Conservation (phyloP, 345 rosid species). For the Brassica nigra region DNA sequence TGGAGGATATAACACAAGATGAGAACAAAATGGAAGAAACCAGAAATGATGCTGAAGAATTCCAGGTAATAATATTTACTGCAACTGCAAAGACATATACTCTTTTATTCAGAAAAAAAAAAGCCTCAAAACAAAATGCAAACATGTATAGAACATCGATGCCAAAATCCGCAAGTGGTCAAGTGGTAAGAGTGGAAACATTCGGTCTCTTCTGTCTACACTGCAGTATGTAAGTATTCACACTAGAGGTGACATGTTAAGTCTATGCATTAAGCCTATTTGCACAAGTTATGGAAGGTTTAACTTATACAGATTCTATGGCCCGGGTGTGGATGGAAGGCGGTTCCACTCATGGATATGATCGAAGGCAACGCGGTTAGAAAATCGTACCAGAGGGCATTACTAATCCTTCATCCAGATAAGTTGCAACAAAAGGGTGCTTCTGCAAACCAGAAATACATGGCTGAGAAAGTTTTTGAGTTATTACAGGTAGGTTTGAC, state of each 20-base stretch:
- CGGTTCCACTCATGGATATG: slow-evolving; percentile 81
- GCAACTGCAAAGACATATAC: not conserved
- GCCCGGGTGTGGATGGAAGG: slow-evolving; percentile 87
- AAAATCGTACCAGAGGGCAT: slow-evolving; percentile 84
- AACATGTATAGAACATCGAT: slow-evolving; percentile 53
- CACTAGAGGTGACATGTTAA: not conserved
- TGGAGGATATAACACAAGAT: slow-evolving; percentile 54
- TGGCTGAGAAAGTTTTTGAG: slow-evolving; percentile 74
- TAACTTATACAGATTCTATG: slow-evolving; percentile 65
- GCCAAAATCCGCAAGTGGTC: slow-evolving; percentile 75
- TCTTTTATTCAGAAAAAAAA: not conserved
- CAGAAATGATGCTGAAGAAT: slow-evolving; percentile 43
- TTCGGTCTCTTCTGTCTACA: slow-evolving; percentile 90
- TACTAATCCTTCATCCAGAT: slow-evolving; percentile 90
- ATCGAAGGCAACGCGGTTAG: slow-evolving; percentile 85
- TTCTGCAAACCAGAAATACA: slow-evolving; percentile 63
- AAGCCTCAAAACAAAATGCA: not conserved
- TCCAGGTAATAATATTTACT: slow-evolving; percentile 49
- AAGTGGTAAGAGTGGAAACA: slow-evolving; percentile 78
- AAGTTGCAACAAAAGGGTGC: slow-evolving; percentile 92
- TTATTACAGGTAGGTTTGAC: slow-evolving; percentile 68
- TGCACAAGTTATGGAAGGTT: not conserved
- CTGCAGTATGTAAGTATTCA: slow-evolving; percentile 75
- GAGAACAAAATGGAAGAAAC: slow-evolving; percentile 40
- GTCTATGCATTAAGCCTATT: not conserved